These are phyloP conservation scores for Vigna reflexopilosa DNA, from an alignment of 306 rosid genomes.

Conservation along the genomic window DNA sequence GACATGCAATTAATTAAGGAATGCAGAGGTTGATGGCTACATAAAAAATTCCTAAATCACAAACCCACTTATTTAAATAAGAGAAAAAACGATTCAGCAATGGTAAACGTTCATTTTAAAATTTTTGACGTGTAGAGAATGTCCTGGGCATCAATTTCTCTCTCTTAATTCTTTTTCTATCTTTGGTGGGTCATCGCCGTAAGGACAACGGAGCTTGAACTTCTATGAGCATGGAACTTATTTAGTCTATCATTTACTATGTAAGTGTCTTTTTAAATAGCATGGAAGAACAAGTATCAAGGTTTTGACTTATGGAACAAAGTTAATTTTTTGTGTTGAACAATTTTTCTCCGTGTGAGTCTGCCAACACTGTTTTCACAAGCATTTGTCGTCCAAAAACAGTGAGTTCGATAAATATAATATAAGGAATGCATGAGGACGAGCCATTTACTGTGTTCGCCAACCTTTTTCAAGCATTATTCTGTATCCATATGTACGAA, in stretches of 20 bases:
- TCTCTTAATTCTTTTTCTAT: background rate
- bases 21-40: slow-evolving; percentile 20
- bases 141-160: slow-evolving; percentile 34
- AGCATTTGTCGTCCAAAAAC: slow-evolving; percentile 35
- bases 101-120: slow-evolving; percentile 30
- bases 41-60: background rate
- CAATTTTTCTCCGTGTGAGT: slow-evolving; percentile 45
- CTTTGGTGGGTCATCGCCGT: slow-evolving; percentile 63
- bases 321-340: slow-evolving; percentile 50
- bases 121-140: slow-evolving; percentile 50
- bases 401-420: background rate
- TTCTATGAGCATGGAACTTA: slow-evolving; percentile 46
- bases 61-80: background rate
- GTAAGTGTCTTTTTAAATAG: slow-evolving; percentile 32
- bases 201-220: slow-evolving; percentile 71
- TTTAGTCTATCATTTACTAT: slow-evolving; percentile 45
- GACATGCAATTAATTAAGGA: slow-evolving; percentile 38
- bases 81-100: background rate
- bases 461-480: slow-evolving; percentile 25
- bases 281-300: slow-evolving; percentile 64
- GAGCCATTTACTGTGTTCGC: slow-evolving; percentile 13
- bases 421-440: slow-evolving; percentile 20
- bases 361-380: slow-evolving; percentile 44
- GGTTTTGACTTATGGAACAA: slow-evolving; percentile 77
- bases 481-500: slow-evolving; percentile 19